Base-by-base conservation (phyloP, 1,284 basidiomycete genomes). In the Sporisorium scitamineum region DNA sequence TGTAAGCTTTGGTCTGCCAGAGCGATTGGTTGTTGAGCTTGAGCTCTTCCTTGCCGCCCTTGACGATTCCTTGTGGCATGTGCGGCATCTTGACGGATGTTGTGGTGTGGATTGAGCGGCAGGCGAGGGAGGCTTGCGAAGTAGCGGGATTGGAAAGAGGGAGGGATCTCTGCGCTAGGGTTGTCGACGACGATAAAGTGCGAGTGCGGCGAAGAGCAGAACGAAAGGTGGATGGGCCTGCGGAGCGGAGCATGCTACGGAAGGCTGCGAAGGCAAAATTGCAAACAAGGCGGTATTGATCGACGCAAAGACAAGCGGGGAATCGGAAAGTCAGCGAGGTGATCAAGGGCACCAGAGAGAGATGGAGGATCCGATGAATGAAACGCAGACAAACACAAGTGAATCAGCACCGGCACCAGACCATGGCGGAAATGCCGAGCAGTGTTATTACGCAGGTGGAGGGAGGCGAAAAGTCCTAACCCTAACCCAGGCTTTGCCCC, bases 21-120 rank as follows among this genome's bases (percentile, higher is more conserved):
- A 85, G 77, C 14, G 63, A 66, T 26, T 70, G 60, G 57, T 82
- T 68, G 52, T 65, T 73, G 51, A 85, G 78, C 79, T 77, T 75
- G 26, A 84, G 73, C 37, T 77, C 67, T 31, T 80, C 79, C 64
- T 80, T 76, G n/a, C 82, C 83, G 34, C 73, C 72, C 73, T 83
- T 83, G 56, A 79, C 61, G 64, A 85, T 68, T 54, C 79, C 77
- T 48, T 82, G 71, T 29, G 84, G 84, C 84, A 85, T 81, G 54
- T 79, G 75, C 62, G 78, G 71, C 79, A 79, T 81, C 18, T 71
- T 77, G 64, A 51, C n/a, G 4, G 47, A 27, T 16, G 45, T 10
- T 8, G 62, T 52, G 24, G 62, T 53, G 67, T 70, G 62, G 37
- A 74, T 29, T 1, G 53, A 32, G 22, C 53, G 63, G 27, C 42